Evolutionary conservation across 768 basidiomycete species (phyloP), one percentile per base, ranked within the genome.

Genomic region (Russula ochroleuca): DNA sequence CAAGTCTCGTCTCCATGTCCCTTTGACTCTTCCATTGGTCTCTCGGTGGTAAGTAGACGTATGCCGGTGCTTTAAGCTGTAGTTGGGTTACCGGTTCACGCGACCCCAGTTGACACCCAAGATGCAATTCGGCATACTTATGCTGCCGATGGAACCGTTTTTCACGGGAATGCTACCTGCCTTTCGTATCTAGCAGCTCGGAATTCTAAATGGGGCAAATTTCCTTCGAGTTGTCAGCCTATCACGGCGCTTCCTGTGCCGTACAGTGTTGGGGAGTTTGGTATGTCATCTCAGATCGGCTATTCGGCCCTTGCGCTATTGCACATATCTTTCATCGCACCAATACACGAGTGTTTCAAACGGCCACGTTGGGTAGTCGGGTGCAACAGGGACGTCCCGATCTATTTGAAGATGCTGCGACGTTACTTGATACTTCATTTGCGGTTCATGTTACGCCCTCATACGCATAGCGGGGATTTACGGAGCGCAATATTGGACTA

Each of bases 31-130:
- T 21, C 31, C 17, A 48, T 55, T 48, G 28, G 15, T 41, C 61
- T 23, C 40, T 31, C 2, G 9, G 49, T 50, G 49, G 9, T 1
- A 33, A 52, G 5, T 37, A 17, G 21, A 37, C 14, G 9, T 35
- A 25, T 57, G 17, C 17, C 28, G 38, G 25, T 47, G 37, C 8
- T 8, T 56, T 19, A 33, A 14, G 9, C 17, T 17, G 13, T 56
- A 28, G 43, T 56, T 47, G 31, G 15, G 53, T 48, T 35, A 17
- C 47, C 61, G 57, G 37, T 49, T 45, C n/a, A 23, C 56, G 35
- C 35, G 25, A 45, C n/a, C 19, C n/a, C 41, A 50, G 25, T 15
- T 15, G 5, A 8, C n/a, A 23, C 8, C 21, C 35, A 33, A 25
- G 21, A 37, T 14, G 15, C 47, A 25, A 25, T 25, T 35, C 2